Evolutionary conservation across 208 protist species (phyloP), one percentile per base, ranked within the genome.

Genomic region (Acanthamoeba triangularis): DNA sequence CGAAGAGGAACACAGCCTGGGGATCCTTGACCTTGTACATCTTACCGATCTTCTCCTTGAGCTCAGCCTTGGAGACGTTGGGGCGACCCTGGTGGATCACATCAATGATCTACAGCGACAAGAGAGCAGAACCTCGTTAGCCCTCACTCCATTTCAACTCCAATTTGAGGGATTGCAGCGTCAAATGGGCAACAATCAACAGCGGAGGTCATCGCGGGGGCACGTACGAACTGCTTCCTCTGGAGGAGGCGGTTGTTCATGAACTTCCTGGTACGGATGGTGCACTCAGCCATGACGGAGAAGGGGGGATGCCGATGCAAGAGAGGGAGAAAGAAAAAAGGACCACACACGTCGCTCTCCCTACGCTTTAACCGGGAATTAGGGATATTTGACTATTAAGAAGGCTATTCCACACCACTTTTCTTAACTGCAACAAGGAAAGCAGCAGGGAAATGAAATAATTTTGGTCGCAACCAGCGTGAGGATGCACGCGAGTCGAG

Each of bases 181-280:
- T 47, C 44, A 1, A 28, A 56, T 69, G 33, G 18, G 44, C 41
- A 35, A 25, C 49, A 82, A 23, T 47, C 14, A 35, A 95, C 20
- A n/a, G 35, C n/a, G 47, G 72, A 47, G 98, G 96, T 98, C 98
- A 94, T 0, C 10, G 20, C 63, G 44, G 82, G 37, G 74, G 52
- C 41, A 98, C 97, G 61, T 90, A 99, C 99, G 97, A 99, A 99
- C 98, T 99, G 99, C 98, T 99, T 99, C 98, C 99, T 99, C 96
- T 98, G 97, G 3, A 99, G 98, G 94, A 99, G 98, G 95, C 99
- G 99, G 99, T 99, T 99, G 96, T 99, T 99, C 98, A 99, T 99
- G 98, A 99, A 99, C 69, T 94, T 94, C 52, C 90, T 78, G 74
- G 90, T 94, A 52, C 90, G 90, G 69, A 94, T 85, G 41, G 90